phyloP scores from a whole-genome alignment of 306 rosid species.

The Prunus mume region DNA sequence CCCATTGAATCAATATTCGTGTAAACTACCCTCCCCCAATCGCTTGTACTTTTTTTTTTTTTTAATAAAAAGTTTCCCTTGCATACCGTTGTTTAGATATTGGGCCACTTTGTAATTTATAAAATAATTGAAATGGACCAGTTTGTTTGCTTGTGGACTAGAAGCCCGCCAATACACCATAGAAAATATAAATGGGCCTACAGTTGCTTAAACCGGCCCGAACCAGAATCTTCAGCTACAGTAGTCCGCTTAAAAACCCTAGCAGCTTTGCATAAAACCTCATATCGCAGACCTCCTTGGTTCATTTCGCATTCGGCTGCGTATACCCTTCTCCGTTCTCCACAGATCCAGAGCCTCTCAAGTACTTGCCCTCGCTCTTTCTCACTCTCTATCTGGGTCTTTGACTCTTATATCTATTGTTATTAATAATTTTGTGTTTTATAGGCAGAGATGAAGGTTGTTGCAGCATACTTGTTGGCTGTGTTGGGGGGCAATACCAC shows the following conservation, averaged over 20 bases:
- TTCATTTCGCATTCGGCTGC: background rate
- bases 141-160: no score
- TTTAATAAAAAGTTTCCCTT: no score
- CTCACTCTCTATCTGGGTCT: background rate
- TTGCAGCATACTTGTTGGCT: constrained; percentile 47
- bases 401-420: background rate
- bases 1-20: no score
- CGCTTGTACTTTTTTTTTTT: no score
- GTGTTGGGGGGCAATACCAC: constrained; percentile 44
- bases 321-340: background rate
- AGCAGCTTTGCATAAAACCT: background rate
- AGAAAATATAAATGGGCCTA: background rate
- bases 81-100: no score
- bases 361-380: constrained; percentile 12
- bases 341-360: constrained; percentile 8
- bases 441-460: constrained; percentile 32
- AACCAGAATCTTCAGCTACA: background rate
- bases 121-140: no score
- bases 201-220: background rate
- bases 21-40: no score
- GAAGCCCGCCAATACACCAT: background rate
- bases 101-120: no score
- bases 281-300: background rate
- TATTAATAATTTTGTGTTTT: background rate
- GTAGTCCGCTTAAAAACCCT: constrained; percentile 8